A percentile compares a stretch with the other conserved stretches of the same genome.
Evolutionary conservation across 148 eudicot genomes (phyloP).

Genomic region (Agrostemma githago): DNA sequence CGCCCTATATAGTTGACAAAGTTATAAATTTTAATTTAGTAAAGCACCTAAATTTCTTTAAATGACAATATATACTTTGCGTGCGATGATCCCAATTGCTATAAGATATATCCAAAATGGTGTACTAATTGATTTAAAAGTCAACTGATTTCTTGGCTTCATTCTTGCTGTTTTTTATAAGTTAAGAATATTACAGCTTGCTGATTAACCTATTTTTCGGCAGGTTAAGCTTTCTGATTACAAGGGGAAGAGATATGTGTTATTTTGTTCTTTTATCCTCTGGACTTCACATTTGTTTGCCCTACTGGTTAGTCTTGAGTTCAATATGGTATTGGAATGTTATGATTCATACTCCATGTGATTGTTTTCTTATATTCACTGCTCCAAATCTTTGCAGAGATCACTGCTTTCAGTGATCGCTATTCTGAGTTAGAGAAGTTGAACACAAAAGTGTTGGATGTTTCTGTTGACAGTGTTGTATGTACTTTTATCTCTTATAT

Average conservation of each 20-base stretch:
- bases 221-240: constrained; percentile 96
- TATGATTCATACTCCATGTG: background rate
- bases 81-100: background rate
- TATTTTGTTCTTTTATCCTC: constrained; percentile 90
- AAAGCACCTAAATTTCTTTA: background rate
- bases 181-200: background rate
- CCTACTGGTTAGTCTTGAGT: constrained; percentile 76
- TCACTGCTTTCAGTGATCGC: constrained; percentile 98
- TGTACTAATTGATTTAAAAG: too few relatives aligned
- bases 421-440: constrained; percentile 76
- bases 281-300: constrained; percentile 97
- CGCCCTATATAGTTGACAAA: background rate
- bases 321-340: background rate
- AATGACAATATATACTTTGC: background rate
- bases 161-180: background rate
- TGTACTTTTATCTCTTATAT: constrained; percentile 24
- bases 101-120: background rate
- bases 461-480: constrained; percentile 94
- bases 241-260: constrained; percentile 84
- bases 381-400: constrained; percentile 44
- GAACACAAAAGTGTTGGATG: constrained; percentile 86
- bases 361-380: constrained; percentile 10
- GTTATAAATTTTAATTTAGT: too few relatives aligned
- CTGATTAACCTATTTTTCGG: constrained; percentile 22
- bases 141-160: background rate